Evolutionary conservation across 108 stramenopile species (phyloP).

Genomic region (Pseudonitzschia pungens): DNA sequence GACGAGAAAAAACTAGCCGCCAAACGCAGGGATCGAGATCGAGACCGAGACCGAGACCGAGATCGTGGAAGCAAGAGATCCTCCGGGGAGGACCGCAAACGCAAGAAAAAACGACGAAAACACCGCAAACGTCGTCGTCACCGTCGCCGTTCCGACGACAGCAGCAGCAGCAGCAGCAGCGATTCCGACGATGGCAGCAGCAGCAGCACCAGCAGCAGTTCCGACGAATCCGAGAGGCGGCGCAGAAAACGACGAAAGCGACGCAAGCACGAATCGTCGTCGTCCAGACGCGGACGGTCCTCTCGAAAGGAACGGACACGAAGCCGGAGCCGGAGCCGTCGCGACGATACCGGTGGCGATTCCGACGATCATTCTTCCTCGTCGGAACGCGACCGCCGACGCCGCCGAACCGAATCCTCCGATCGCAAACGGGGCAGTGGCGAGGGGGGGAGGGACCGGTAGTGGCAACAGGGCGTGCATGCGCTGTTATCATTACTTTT

Average conservation of each 20-base stretch:
- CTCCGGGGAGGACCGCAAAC: conserved; percentile 25
- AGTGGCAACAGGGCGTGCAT: too few species aligned
- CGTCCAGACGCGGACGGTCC: too few species aligned
- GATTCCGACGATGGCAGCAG: conserved; percentile 25
- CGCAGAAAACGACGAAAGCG: neutral
- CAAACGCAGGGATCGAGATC: neutral
- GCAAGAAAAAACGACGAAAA: conserved; percentile 30
- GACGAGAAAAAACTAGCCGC: conserved; percentile 20
- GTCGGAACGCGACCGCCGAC: too few species aligned
- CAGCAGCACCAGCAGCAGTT: conserved; percentile 7
- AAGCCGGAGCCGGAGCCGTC: too few species aligned
- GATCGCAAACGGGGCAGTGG: too few species aligned
- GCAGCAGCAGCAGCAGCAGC: conserved; percentile 15
- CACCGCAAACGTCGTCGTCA: conserved; percentile 21
- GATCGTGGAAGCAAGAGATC: conserved; percentile 20
- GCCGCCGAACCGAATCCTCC: too few species aligned
- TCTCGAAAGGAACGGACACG: too few species aligned
- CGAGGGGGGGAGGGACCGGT: too few species aligned
- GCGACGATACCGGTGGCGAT: too few species aligned
- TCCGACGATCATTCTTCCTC: too few species aligned
- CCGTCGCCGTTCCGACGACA: conserved; percentile 18
- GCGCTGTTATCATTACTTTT: too few species aligned
- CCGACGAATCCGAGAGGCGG: neutral
- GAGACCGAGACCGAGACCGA: conserved; percentile 28
- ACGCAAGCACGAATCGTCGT: neutral